Evolutionary conservation across 106 monocot genomes (phyloP), one percentile per base, ranked within the genome.

Genomic region (Alisma plantagoaquatica): DNA sequence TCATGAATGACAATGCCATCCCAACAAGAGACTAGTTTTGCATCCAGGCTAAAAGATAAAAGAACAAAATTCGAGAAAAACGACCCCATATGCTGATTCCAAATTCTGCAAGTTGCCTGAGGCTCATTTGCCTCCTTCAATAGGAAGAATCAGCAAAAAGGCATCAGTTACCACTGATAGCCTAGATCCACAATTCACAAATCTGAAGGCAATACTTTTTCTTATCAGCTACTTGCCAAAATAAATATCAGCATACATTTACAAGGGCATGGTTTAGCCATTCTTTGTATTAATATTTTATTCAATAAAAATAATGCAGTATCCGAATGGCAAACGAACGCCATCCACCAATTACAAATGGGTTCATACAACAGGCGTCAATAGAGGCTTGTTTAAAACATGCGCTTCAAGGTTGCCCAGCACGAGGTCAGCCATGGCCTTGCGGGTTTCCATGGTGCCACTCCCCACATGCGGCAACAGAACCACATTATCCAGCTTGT

Each of bases 351-450:
- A 6, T 14, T 46, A 0, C 10, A 53, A 53, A 27, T 22, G n/a
- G 31, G n/a, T 4, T 68, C 53, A 69, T 12, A 69, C 29, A 26
- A 69, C 60, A 1, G 69, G 69, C 6, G 69, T 60, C 10, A 60
- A 30, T 29, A 69, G 45, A 3, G 69, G 60, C 31, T 46, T 69
- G 3, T 51, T 51, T 11, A 18, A 60, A 22, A 45, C 59, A 53
- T 69, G 60, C 27, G 69, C 69, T 32, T 69, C 69, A 43, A 69
- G 57, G 51, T 69, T 69, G 19, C 22, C 60, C 4, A 69, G 21
- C 28, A 69, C 60, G 29, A 69, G 52, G 51, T 69, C 69, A 17
- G 69, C 69, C 69, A 61, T 69, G 1, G 23, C 69, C 59, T 60
- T 60, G 29, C 59, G 30, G 10, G 69, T 69, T 19, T 69, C 69